Evolutionary conservation across 2,329 filamentous ascomycete genomes (phyloP).

Genomic region (Stagonosporopsis vannaccii): DNA sequence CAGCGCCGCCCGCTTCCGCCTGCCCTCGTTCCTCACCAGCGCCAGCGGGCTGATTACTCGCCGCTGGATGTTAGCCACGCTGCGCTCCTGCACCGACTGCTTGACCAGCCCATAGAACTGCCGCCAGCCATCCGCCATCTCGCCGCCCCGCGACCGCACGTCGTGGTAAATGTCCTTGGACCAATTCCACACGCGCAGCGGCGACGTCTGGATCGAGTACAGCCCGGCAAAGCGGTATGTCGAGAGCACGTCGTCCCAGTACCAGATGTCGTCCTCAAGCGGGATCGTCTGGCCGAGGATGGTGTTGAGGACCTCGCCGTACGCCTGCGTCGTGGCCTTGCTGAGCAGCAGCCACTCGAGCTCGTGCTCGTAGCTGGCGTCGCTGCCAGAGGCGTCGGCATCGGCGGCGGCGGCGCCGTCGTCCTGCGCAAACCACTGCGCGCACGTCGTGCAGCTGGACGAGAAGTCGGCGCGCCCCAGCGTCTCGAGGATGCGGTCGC

Average conservation of each 20-base stretch:
- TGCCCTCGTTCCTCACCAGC: slow-evolving; percentile 75
- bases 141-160: slow-evolving; percentile 55
- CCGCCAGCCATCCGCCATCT: slow-evolving; percentile 55
- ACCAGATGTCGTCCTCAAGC: slow-evolving; percentile 87
- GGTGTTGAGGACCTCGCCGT: slow-evolving; percentile 78
- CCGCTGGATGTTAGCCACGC: slow-evolving; percentile 73
- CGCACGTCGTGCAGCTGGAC: slow-evolving; percentile 46
- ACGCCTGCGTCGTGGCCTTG: slow-evolving; percentile 91
- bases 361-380: slow-evolving; percentile 69
- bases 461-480: slow-evolving; percentile 69
- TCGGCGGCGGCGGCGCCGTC: neutral
- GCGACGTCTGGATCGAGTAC: slow-evolving; percentile 87
- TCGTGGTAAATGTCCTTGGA: slow-evolving; percentile 73
- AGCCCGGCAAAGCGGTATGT: slow-evolving; percentile 80
- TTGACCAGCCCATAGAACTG: slow-evolving; percentile 83
- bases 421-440: slow-evolving; percentile 46
- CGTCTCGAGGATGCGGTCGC: slow-evolving; percentile 64
- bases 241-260: slow-evolving; percentile 89
- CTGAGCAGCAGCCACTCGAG: slow-evolving; percentile 90
- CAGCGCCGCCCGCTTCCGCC: slow-evolving; percentile 74
- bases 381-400: slow-evolving; percentile 28
- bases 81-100: slow-evolving; percentile 76
- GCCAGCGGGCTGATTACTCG: slow-evolving; percentile 81
- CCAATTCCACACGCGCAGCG: slow-evolving; percentile 76
- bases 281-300: slow-evolving; percentile 84